Percentiles rank a stretch among this genome's conserved stretches.
Evolutionary conservation across 345 rosid species (phyloP).

Genomic region (Tarenaya hassleriana): DNA sequence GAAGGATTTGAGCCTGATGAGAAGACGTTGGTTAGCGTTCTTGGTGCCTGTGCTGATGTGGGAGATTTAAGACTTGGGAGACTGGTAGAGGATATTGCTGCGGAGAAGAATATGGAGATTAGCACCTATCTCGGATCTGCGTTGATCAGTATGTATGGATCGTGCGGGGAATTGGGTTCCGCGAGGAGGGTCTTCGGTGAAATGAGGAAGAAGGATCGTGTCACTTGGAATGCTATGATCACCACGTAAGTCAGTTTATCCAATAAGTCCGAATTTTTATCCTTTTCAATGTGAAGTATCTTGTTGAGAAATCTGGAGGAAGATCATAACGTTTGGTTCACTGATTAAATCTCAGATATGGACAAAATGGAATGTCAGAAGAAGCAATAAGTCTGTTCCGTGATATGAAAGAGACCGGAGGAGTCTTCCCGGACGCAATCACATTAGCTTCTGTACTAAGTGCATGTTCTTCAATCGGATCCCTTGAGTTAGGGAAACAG

Average conservation of each 20-base stretch:
- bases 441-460: constrained; percentile 58
- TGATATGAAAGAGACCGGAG: constrained; percentile 45
- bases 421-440: constrained; percentile 40
- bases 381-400: constrained; percentile 58
- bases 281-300: background rate
- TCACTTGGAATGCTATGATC: constrained; percentile 89
- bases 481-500: constrained; percentile 66
- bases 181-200: constrained; percentile 66
- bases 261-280: background rate
- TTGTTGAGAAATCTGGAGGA: background rate
- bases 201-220: constrained; percentile 51
- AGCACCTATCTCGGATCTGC: constrained; percentile 57
- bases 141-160: constrained; percentile 71
- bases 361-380: constrained; percentile 72
- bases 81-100: constrained; percentile 47
- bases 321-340: background rate
- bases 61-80: constrained; percentile 66
- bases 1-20: constrained; percentile 60
- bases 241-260: constrained; percentile 44
- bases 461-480: constrained; percentile 77
- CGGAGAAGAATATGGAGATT: constrained; percentile 38
- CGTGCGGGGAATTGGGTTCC: constrained; percentile 65
- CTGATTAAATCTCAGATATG: constrained; percentile 40
- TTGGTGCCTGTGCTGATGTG: constrained; percentile 61
- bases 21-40: constrained; percentile 73